Conservation (phyloP, 345 rosid genomes). For the Camelina hispida region DNA sequence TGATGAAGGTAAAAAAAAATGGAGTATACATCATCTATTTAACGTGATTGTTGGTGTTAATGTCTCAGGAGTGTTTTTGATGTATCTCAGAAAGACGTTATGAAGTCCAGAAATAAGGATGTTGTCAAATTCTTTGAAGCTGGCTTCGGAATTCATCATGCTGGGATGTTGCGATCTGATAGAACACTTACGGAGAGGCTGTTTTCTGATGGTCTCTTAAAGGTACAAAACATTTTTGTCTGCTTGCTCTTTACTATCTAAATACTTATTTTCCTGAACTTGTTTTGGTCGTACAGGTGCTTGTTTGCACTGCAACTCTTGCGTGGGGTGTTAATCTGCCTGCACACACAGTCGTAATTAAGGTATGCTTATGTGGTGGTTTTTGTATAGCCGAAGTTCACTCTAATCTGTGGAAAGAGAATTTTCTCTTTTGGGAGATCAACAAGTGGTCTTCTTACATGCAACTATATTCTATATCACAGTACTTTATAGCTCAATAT, state of each 20-base stretch:
- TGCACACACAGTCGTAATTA: constrained; percentile 97
- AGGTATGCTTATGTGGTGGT: constrained; percentile 57
- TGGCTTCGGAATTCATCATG: constrained; percentile 91
- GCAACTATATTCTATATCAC: background rate
- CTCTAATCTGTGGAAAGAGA: constrained; percentile 19
- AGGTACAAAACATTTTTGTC: constrained; percentile 51
- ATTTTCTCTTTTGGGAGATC: constrained; percentile 25
- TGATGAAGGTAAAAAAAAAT: constrained; percentile 61
- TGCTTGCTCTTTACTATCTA: constrained; percentile 24
- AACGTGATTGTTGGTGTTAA: constrained; percentile 19
- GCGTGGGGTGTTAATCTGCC: constrained; percentile 99
- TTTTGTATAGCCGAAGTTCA: constrained; percentile 12
- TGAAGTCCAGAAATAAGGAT: constrained; percentile 95
- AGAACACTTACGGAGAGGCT: constrained; percentile 93
- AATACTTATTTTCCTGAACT: constrained; percentile 21
- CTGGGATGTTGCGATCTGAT: constrained; percentile 96
- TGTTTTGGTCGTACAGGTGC: constrained; percentile 61
- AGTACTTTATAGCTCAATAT: constrained; percentile 30
- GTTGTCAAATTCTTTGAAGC: constrained; percentile 75
- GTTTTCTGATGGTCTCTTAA: constrained; percentile 89
- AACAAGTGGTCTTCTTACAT: constrained; percentile 22
- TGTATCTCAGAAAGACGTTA: constrained; percentile 76
- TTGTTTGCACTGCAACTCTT: constrained; percentile 98
- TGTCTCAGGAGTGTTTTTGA: constrained; percentile 33
- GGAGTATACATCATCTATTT: constrained; percentile 20